Conservation (phyloP, 768 basidiomycete species). For the Russula ochroleuca region DNA sequence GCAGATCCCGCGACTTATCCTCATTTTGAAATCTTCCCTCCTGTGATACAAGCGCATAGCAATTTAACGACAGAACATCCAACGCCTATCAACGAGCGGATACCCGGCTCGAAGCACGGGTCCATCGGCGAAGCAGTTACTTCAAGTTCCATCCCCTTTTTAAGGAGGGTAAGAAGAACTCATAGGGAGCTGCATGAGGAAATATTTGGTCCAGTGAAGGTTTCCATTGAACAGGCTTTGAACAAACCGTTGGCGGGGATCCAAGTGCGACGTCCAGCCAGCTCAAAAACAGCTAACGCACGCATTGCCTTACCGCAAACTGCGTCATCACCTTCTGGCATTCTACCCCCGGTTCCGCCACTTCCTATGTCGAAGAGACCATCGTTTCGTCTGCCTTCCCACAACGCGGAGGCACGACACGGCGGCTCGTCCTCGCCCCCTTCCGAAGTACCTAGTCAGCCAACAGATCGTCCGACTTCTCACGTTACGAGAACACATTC, state of each 20-base stretch:
- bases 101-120: not conserved
- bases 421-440: not conserved
- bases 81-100: not conserved
- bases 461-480: not conserved
- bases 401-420: not conserved
- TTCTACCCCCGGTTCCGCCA: conserved; percentile 28
- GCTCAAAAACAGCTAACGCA: conserved; percentile 26
- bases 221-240: not conserved
- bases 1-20: conserved; percentile 32
- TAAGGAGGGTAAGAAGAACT: not conserved
- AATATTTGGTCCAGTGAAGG: conserved; percentile 1
- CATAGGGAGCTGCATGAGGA: conserved; percentile 19
- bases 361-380: conserved; percentile 11
- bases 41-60: not conserved
- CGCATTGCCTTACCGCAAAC: conserved; percentile 24
- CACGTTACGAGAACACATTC: not conserved
- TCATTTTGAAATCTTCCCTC: conserved; percentile 30
- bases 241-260: not conserved
- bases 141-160: not conserved
- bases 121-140: not conserved
- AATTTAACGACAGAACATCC: not conserved
- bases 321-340: not conserved
- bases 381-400: not conserved
- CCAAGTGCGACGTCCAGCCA: conserved; percentile 18
- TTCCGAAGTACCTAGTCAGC: not conserved